Percentiles rank a stretch among this genome's conserved stretches.
Evolutionary conservation across 352 stramenopile genomes (phyloP).

Genomic region (Pythium coloratum): DNA sequence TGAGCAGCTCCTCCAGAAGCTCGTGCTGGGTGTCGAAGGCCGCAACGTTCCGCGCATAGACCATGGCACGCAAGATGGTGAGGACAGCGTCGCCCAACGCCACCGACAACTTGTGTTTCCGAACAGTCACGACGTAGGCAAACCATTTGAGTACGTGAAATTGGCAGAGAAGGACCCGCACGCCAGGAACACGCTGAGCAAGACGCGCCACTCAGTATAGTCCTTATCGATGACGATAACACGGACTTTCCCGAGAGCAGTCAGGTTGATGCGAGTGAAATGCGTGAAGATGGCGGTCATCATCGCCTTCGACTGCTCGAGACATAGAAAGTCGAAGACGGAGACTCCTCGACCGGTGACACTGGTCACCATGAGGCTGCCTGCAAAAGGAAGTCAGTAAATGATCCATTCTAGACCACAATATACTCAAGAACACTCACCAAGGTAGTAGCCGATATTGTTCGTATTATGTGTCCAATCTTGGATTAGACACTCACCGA

Average conservation of each 20-base stretch:
- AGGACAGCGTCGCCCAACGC: neutral
- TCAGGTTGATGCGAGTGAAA: conserved; percentile 13
- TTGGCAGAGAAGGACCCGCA: conserved; percentile 19
- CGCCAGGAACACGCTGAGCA: conserved; percentile 6
- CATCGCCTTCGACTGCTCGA: conserved; percentile 20
- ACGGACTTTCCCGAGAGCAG: neutral
- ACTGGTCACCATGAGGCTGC: conserved; percentile 21
- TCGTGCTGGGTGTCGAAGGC: neutral
- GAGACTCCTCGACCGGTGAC: conserved; percentile 21
- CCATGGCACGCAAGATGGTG: neutral
- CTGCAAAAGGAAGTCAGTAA: neutral
- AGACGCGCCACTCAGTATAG: conserved; percentile 21
- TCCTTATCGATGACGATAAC: conserved; percentile 33
- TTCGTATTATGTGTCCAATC: conserved; percentile 33
- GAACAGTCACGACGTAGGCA: conserved; percentile 3
- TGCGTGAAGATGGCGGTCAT: conserved; percentile 15
- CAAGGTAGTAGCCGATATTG: conserved; percentile 26
- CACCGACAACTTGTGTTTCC: neutral
- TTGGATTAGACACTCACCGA: conserved; percentile 20
- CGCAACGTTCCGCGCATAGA: neutral
- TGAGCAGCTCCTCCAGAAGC: neutral
- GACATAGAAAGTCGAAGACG: conserved; percentile 27
- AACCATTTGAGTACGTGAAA: conserved; percentile 28
- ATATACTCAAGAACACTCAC: conserved; percentile 4
- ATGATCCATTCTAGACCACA: too few relatives aligned